Base-by-base conservation (phyloP, 192 early-diverging fungal species). In the Dissophora globulifera region DNA sequence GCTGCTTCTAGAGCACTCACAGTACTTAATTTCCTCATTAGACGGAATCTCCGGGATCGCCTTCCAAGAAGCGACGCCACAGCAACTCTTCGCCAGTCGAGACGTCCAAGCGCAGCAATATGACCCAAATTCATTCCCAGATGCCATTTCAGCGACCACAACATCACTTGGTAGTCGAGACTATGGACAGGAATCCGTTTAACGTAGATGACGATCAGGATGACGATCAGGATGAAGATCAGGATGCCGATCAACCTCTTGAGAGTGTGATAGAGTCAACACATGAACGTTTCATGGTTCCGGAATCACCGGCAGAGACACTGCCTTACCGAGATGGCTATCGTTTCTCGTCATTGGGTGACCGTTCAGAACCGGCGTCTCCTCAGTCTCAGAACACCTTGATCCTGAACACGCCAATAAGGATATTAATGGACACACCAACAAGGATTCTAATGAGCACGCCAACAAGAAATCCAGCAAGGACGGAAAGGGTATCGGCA, bases 171-270 rank as follows among this genome's bases (percentile, higher is more conserved):
- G 17, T 10, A 3, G 20, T 45, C 16, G 50, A 16, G 4, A 17
- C 19, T 5, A 20, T 15, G 6, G 62, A 65, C 3, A 48, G 43
- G 31, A 65, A 65, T n/a, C 62, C 62, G 6, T 65, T 65, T 48
- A 43, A 65, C 20, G 62, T 65, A 1, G 35, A 31, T 10, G 22
- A 56, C 10, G 5, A 15, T 22, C 35, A 51, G 17, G 60, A 29
- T 38, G 6, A 6, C 6, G 35, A n/a, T n/a, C n/a, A 38, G 35
- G 35, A 9, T 38, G 35, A 38, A 35, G 15, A 29, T 31, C 30
- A 16, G 50, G 27, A 31, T n/a, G n/a, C n/a, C n/a, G n/a, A n/a
- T n/a, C n/a, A n/a, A n/a, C n/a, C n/a, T n/a, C n/a, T n/a, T n/a
- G n/a, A n/a, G n/a, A n/a, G n/a, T n/a, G n/a, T n/a, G n/a, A n/a